phyloP scores from a whole-genome alignment of 2,329 filamentous ascomycete species.

The Chaetomiaceae sp. region DNA sequence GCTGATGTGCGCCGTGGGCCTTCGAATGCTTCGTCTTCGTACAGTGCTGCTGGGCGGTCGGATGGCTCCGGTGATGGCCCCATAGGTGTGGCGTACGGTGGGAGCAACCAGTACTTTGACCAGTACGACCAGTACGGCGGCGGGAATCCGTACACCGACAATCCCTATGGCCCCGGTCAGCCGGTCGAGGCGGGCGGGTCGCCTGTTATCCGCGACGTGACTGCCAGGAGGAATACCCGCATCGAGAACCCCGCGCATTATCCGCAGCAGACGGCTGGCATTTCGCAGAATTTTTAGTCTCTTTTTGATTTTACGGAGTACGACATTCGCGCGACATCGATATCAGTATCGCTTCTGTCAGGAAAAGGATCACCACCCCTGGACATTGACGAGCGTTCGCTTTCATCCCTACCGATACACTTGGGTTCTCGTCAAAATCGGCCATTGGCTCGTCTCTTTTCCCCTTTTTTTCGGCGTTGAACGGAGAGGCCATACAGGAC shows the following conservation, averaged over 20 bases:
- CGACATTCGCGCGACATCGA: neutral
- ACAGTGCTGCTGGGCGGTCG: constrained; percentile 76
- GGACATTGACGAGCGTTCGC: neutral
- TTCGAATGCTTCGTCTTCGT: constrained; percentile 94
- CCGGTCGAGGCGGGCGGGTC: constrained; percentile 49
- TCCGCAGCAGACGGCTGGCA: constrained; percentile 88
- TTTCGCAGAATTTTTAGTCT: constrained; percentile 88
- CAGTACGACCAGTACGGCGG: constrained; percentile 56
- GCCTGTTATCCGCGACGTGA: constrained; percentile 89
- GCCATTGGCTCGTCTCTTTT: neutral
- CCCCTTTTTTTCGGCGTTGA: constrained; percentile 11
- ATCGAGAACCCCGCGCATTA: constrained; percentile 89
- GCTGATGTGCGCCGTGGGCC: constrained; percentile 78
- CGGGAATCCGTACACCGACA: constrained; percentile 52
- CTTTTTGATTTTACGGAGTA: neutral
- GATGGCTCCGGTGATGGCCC: constrained; percentile 56
- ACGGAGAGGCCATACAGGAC: constrained; percentile 7
- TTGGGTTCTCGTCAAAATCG: neutral
- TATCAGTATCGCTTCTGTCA: neutral
- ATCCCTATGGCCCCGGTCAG: constrained; percentile 33
- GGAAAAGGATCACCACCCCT: neutral
- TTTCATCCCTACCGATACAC: neutral
- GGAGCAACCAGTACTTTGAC: constrained; percentile 48
- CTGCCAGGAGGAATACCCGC: constrained; percentile 84
- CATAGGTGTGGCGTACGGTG: constrained; percentile 45